Evolutionary conservation across 176 grass and related monocot genomes (phyloP).

Genomic region (Triticum timopheevii): DNA sequence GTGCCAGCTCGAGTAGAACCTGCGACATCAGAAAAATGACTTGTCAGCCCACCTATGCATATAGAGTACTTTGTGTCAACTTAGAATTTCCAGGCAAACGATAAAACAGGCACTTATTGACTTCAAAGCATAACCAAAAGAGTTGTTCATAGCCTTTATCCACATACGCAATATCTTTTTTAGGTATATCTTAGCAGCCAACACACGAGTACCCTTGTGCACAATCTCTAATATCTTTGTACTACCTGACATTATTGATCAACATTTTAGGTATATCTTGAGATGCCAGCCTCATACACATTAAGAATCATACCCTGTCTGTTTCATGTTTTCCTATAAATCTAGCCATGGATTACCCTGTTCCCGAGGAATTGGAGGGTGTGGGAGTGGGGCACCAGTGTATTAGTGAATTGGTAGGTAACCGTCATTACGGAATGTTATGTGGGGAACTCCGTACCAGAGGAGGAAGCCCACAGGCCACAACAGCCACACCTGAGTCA

Average conservation of each 20-base stretch:
- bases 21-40: constrained; percentile 28
- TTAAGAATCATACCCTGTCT: constrained; percentile 1
- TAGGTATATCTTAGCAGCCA: background rate
- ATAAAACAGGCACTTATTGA: background rate
- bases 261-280: constrained; percentile 2
- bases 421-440: background rate
- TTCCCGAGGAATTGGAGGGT: background rate
- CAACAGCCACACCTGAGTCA: background rate
- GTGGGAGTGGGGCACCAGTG: background rate
- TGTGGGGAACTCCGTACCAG: background rate
- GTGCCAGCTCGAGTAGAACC: constrained; percentile 76
- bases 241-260: background rate
- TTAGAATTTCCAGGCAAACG: background rate
- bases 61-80: background rate
- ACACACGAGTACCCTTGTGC: background rate
- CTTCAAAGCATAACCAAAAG: background rate
- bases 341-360: background rate
- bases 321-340: background rate
- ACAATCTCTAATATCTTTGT: background rate
- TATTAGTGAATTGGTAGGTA: background rate
- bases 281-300: background rate
- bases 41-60: background rate
- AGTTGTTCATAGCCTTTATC: background rate
- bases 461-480: background rate
- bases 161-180: background rate